A percentile compares a stretch with the other conserved stretches of the same genome.
Evolutionary conservation across 345 rosid species (phyloP).

Genomic region (Citrus glauca): DNA sequence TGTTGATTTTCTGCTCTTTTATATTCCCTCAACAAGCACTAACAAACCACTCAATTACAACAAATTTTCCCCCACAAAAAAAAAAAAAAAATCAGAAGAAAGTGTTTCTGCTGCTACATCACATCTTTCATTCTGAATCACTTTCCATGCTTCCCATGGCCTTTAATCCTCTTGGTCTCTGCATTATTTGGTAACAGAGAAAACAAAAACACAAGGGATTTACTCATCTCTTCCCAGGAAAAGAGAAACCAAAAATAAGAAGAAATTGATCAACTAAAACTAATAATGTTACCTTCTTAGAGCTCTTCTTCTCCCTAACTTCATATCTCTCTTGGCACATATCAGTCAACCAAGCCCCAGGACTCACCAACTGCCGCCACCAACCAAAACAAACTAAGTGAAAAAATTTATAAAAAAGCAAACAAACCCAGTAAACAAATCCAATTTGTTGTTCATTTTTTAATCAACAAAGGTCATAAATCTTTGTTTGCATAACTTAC

Average conservation of each 20-base stretch:
- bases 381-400: slow-evolving; percentile 16
- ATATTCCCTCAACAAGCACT: background rate
- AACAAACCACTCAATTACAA: slow-evolving; percentile 7
- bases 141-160: slow-evolving; percentile 75
- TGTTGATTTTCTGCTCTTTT: background rate
- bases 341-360: slow-evolving; percentile 80
- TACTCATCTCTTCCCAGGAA: background rate
- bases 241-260: background rate
- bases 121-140: slow-evolving; percentile 45
- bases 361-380: slow-evolving; percentile 59
- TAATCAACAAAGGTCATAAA: too few relatives aligned
- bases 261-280: background rate
- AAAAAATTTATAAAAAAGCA: background rate
- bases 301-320: slow-evolving; percentile 73
- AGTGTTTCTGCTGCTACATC: slow-evolving; percentile 16
- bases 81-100: background rate
- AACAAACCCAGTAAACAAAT: background rate
- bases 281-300: slow-evolving; percentile 48
- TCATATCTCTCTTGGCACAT: slow-evolving; percentile 80
- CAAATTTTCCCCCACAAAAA: slow-evolving; percentile 1
- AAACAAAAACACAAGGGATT: background rate
- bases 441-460: background rate
- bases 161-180: slow-evolving; percentile 78
- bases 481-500: slow-evolving; percentile 29
- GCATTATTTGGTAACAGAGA: slow-evolving; percentile 17